phyloP scores from a whole-genome alignment of 2,329 filamentous ascomycete species.

The Geosmithia putterillii region DNA sequence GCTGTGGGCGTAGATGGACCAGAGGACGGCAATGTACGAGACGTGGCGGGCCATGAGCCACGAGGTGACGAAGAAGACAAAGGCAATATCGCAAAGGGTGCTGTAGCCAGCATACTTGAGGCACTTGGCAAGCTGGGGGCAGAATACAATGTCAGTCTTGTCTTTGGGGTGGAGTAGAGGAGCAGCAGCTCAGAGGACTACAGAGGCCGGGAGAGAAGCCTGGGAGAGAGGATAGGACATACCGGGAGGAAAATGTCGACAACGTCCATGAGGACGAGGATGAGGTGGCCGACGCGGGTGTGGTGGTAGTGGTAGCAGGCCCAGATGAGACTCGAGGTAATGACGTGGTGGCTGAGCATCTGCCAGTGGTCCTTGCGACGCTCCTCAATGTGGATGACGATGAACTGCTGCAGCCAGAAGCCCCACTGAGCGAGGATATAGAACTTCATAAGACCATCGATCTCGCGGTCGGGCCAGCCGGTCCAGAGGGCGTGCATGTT shows the following conservation, averaged over 20 bases:
- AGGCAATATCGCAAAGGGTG: slow-evolving; percentile 66
- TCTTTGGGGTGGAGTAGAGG: too few species aligned
- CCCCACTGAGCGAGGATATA: slow-evolving; percentile 86
- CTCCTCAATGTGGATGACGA: slow-evolving; percentile 91
- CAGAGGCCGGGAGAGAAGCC: too few species aligned
- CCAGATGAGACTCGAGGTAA: slow-evolving; percentile 72
- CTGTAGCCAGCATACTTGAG: slow-evolving; percentile 79
- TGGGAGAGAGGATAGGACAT: slow-evolving; percentile 18
- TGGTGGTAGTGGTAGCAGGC: slow-evolving; percentile 79
- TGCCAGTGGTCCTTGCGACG: slow-evolving; percentile 89
- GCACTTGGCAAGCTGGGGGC: slow-evolving; percentile 66
- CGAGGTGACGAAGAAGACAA: slow-evolving; percentile 72
- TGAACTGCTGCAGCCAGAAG: slow-evolving; percentile 89
- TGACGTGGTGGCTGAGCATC: slow-evolving; percentile 90
- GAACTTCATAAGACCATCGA: slow-evolving; percentile 64
- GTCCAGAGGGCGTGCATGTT: slow-evolving; percentile 72
- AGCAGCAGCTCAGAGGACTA: too few species aligned
- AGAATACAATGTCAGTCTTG: background rate
- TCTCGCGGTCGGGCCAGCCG: slow-evolving; percentile 68
- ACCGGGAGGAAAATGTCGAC: slow-evolving; percentile 83
- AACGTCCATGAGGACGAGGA: slow-evolving; percentile 86
- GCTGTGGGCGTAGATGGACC: slow-evolving; percentile 63
- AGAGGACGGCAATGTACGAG: slow-evolving; percentile 67
- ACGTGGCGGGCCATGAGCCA: slow-evolving; percentile 82
- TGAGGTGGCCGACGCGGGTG: slow-evolving; percentile 77